Evolutionary conservation across 2,329 filamentous ascomycete genomes (phyloP).

Genomic region (Phaeomoniella chlamydospora): DNA sequence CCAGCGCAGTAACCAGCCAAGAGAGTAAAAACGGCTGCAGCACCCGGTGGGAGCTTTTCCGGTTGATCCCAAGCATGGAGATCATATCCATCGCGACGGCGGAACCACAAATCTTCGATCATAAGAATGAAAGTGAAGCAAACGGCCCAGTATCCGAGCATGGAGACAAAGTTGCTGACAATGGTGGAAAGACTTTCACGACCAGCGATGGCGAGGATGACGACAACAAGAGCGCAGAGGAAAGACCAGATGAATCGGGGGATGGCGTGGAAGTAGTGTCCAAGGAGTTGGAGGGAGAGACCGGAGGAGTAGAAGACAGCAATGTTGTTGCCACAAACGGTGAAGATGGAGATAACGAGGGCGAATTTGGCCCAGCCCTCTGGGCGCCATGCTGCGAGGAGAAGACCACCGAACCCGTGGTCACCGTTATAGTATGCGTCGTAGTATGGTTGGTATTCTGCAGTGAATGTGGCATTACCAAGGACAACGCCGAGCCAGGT

Average conservation of each 20-base stretch:
- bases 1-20: conserved; percentile 32
- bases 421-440: conserved; percentile 28
- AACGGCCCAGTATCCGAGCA: conserved; percentile 33
- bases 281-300: conserved; percentile 31
- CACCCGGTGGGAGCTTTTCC: conserved; percentile 23
- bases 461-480: conserved; percentile 22
- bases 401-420: conserved; percentile 32
- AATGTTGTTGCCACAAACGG: conserved; percentile 21
- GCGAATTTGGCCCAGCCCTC: conserved; percentile 33
- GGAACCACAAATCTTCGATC: conserved; percentile 29
- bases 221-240: conserved; percentile 25
- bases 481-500: conserved; percentile 28
- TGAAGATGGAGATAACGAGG: conserved; percentile 15
- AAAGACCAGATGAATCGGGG: conserved; percentile 35
- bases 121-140: conserved; percentile 31
- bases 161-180: conserved; percentile 28
- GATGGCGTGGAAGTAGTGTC: conserved; percentile 33
- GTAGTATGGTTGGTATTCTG: conserved; percentile 15
- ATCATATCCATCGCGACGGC: conserved; percentile 26
- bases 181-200: conserved; percentile 25
- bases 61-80: conserved; percentile 31
- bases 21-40: conserved; percentile 9
- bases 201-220: conserved; percentile 28
- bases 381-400: conserved; percentile 30
- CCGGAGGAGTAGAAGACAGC: conserved; percentile 28